Conservation (phyloP, 1,284 basidiomycete species). For the Fomitiporia mediterranea region DNA sequence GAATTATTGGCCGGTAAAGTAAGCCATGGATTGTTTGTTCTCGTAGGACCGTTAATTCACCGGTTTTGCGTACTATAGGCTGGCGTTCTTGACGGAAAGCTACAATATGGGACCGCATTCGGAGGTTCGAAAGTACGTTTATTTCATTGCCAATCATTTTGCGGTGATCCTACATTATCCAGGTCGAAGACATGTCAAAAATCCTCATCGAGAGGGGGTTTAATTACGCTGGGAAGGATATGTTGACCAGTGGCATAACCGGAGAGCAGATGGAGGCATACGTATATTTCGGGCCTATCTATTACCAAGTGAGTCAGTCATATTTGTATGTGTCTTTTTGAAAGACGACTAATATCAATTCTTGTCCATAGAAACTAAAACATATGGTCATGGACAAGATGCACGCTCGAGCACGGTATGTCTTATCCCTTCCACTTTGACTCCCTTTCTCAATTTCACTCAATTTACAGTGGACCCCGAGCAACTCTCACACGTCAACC, state of each 20-base stretch:
- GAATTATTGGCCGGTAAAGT: constrained; percentile 96
- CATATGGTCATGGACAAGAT: constrained; percentile 99
- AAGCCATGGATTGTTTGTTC: constrained; percentile 6
- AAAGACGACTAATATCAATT: constrained; percentile 11
- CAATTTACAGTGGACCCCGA: constrained; percentile 73
- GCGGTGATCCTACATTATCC: constrained; percentile 16
- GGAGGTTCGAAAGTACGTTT: constrained; percentile 86
- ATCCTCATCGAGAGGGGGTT: constrained; percentile 95
- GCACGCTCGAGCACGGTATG: constrained; percentile 91
- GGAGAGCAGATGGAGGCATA: constrained; percentile 96
- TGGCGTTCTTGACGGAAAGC: constrained; percentile 81
- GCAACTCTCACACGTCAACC: constrained; percentile 97
- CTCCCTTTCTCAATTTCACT: constrained; percentile 12
- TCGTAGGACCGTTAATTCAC: not conserved
- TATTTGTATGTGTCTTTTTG: not conserved
- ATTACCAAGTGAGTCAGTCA: constrained; percentile 74
- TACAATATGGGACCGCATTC: constrained; percentile 95
- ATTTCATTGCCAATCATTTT: constrained; percentile 19
- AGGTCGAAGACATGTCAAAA: constrained; percentile 98
- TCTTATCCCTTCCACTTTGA: constrained; percentile 8
- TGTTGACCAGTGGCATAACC: constrained; percentile 96
- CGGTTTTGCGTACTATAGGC: constrained; percentile 43
- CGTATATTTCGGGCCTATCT: constrained; percentile 98
- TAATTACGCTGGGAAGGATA: constrained; percentile 97
- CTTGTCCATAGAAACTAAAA: constrained; percentile 66